Conservation (phyloP, 2,329 filamentous ascomycete species). For the Alternaria sp. region DNA sequence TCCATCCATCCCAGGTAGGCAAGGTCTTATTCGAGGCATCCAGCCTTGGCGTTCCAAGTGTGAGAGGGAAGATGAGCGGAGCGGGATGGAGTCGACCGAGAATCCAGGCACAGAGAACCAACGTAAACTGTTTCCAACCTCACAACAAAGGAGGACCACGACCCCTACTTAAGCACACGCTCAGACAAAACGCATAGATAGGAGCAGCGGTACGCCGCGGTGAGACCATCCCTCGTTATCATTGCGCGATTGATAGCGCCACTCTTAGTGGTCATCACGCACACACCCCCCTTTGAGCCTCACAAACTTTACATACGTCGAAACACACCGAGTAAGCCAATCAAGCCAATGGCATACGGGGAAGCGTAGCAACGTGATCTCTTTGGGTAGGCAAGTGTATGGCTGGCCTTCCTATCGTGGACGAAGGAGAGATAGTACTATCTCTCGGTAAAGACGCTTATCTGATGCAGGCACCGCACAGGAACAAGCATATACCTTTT, state of each 20-base stretch:
- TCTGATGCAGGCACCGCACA: conserved; percentile 1
- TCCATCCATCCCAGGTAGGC: conserved; percentile 5
- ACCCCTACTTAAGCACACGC: conserved; percentile 21
- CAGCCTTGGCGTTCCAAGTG: conserved; percentile 21
- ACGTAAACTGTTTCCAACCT: not conserved
- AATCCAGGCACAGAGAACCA: not conserved
- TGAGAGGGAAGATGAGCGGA: conserved; percentile 15
- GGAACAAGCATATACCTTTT: not conserved
- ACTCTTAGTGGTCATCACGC: conserved; percentile 33
- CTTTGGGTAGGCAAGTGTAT: conserved; percentile 9
- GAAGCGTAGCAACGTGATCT: not conserved
- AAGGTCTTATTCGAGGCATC: conserved; percentile 3
- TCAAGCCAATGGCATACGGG: conserved; percentile 35
- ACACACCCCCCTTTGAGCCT: conserved; percentile 27
- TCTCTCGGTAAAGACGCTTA: conserved; percentile 12
- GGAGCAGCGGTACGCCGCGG: conserved; percentile 6
- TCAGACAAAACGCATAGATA: conserved; percentile 7
- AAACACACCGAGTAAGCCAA: conserved; percentile 3
- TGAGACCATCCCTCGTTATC: conserved; percentile 49
- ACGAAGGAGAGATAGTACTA: conserved; percentile 16
- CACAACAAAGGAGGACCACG: not conserved
- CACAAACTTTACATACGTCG: conserved; percentile 10
- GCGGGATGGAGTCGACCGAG: conserved; percentile 1
- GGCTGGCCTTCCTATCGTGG: conserved; percentile 46
- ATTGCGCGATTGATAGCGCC: conserved; percentile 50